These are phyloP conservation scores for Bruguiera sexangula DNA, from an alignment of 345 rosid genomes.

Conservation along the genomic window DNA sequence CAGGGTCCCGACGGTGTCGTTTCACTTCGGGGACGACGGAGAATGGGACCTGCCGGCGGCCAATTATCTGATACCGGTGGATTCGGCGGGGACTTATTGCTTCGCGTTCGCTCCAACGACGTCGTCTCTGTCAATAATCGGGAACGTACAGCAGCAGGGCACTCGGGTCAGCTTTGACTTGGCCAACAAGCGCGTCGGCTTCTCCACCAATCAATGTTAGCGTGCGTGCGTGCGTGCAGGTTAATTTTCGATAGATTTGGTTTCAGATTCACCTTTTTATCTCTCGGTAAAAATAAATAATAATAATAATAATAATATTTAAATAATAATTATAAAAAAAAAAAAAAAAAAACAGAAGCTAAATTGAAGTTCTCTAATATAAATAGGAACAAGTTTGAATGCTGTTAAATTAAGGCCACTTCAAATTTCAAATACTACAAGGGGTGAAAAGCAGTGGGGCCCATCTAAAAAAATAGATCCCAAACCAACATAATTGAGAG, in stretches of 20 bases:
- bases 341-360: too few species aligned
- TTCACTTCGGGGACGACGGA: slow-evolving; percentile 59
- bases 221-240: too few species aligned
- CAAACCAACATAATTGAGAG: neutral
- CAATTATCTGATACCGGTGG: slow-evolving; percentile 75
- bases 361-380: too few species aligned
- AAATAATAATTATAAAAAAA: too few species aligned
- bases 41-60: slow-evolving; percentile 61
- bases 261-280: neutral
- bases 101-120: slow-evolving; percentile 94
- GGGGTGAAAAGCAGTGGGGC: neutral
- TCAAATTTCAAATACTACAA: too few species aligned
- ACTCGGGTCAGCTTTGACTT: slow-evolving; percentile 83
- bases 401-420: too few species aligned
- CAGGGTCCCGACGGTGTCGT: slow-evolving; percentile 72
- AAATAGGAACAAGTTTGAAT: too few species aligned
- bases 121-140: slow-evolving; percentile 76
- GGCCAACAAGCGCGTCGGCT: slow-evolving; percentile 56
- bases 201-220: slow-evolving; percentile 62
- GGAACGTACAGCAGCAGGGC: slow-evolving; percentile 96
- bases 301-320: too few species aligned
- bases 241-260: too few species aligned
- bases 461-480: neutral
- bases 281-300: too few species aligned
- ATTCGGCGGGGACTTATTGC: slow-evolving; percentile 68